These are phyloP conservation scores for Mycena epipterygia DNA, from an alignment of 768 basidiomycete genomes.

Conservation along the genomic window DNA sequence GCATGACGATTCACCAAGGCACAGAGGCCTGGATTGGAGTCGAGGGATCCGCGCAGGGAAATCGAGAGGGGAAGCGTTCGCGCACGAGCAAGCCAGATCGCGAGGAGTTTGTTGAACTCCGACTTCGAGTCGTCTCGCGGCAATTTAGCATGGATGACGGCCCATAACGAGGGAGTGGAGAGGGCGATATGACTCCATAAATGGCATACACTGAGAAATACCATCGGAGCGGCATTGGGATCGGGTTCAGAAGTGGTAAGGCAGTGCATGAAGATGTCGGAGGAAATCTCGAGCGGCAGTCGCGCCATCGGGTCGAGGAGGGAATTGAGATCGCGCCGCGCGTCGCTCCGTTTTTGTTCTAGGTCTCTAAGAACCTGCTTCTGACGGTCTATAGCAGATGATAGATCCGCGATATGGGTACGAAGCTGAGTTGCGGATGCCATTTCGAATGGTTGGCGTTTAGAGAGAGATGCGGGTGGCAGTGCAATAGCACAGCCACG, in stretches of 20 bases:
- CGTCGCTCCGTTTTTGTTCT: not conserved
- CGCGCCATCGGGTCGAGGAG: too few species aligned
- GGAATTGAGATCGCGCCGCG: too few species aligned
- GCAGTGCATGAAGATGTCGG: too few species aligned
- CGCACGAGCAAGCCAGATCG: not conserved
- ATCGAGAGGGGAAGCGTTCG: not conserved
- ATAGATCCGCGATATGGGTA: not conserved
- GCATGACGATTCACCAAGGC: not conserved
- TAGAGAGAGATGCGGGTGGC: too few species aligned
- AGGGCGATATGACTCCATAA: constrained; percentile 1
- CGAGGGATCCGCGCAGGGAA: not conserved
- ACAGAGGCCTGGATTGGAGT: not conserved
- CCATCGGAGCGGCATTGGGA: not conserved
- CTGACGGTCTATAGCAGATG: not conserved
- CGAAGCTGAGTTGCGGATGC: not conserved
- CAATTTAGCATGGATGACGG: not conserved
- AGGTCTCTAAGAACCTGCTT: not conserved
- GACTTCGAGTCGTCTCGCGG: not conserved
- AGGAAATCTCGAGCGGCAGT: too few species aligned
- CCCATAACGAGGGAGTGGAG: not conserved
- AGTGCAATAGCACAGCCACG: too few species aligned
- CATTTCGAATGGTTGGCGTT: too few species aligned
- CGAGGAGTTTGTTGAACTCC: not conserved
- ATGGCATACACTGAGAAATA: constrained; percentile 7
- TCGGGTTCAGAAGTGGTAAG: not conserved